Percentiles rank a stretch among this genome's conserved stretches.
Evolutionary conservation across 192 early-diverging fungal species (phyloP).

Genomic region (Podochytrium sp.): DNA sequence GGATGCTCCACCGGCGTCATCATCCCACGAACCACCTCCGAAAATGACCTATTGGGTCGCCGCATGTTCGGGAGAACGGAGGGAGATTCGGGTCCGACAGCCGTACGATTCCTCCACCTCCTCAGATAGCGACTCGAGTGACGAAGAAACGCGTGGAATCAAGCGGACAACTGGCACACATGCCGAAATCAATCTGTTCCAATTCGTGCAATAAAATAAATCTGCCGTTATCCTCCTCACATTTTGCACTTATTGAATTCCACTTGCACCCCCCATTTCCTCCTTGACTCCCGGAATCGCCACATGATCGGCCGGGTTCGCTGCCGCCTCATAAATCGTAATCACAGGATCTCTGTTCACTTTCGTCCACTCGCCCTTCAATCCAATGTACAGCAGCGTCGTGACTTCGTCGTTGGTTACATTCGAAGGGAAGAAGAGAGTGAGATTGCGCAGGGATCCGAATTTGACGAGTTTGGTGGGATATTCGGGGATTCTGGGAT

Average conservation of each 20-base stretch:
- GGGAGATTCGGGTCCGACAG: neutral
- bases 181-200: constrained; percentile 17
- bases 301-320: constrained; percentile 60
- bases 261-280: neutral
- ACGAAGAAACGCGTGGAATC: neutral
- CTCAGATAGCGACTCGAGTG: neutral
- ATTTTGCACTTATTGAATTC: constrained; percentile 21
- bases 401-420: constrained; percentile 75
- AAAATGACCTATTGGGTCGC: constrained; percentile 3
- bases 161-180: neutral
- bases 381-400: constrained; percentile 78
- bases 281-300: constrained; percentile 4
- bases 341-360: constrained; percentile 60
- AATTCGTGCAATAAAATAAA: too few relatives aligned
- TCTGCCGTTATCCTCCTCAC: too few relatives aligned
- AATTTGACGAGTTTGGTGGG: constrained; percentile 74
- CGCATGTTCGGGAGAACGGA: constrained; percentile 8
- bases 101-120: neutral
- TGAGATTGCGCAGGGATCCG: constrained; percentile 74
- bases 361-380: constrained; percentile 90
- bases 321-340: constrained; percentile 56
- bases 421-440: constrained; percentile 80
- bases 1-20: neutral
- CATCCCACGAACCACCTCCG: too few relatives aligned
- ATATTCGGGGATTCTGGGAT: constrained; percentile 53